phyloP scores from a whole-genome alignment of 306 rosid genomes.

The Fragaria ananassa region DNA sequence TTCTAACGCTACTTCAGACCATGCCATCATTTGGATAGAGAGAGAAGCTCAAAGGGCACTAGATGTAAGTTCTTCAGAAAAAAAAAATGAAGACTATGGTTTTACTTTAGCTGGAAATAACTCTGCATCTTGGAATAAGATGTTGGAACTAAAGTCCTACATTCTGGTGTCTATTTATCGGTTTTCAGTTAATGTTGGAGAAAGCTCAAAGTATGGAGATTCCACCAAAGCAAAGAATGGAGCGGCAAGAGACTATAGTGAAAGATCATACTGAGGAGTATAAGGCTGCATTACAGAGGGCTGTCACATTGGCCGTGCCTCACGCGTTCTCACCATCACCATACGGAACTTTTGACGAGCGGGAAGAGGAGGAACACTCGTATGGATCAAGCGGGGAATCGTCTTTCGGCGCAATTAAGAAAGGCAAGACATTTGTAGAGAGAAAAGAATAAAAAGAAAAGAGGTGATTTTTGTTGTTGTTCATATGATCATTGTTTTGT shows the following conservation, averaged over 20 bases:
- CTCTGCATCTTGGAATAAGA: neutral
- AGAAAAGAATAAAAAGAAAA: constrained; percentile 17
- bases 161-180: constrained; percentile 1
- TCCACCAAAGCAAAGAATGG: constrained; percentile 78
- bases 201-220: constrained; percentile 54
- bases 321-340: constrained; percentile 64
- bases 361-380: constrained; percentile 38
- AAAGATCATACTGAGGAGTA: constrained; percentile 65
- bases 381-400: constrained; percentile 47
- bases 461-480: constrained; percentile 19
- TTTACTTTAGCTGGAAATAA: neutral
- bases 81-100: neutral
- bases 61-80: constrained; percentile 43
- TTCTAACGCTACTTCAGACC: constrained; percentile 91
- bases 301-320: constrained; percentile 74
- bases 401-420: constrained; percentile 42
- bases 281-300: constrained; percentile 85
- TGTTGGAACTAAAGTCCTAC: neutral
- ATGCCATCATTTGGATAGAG: constrained; percentile 90
- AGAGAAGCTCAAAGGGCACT: constrained; percentile 81
- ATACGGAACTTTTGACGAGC: constrained; percentile 74
- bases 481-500: neutral
- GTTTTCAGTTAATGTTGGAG: constrained; percentile 59
- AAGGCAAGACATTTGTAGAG: constrained; percentile 21
- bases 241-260: constrained; percentile 59